Evolutionary conservation across 495 filamentous ascomycete genomes (phyloP).

Genomic region (Podospora pseudoanserina): DNA sequence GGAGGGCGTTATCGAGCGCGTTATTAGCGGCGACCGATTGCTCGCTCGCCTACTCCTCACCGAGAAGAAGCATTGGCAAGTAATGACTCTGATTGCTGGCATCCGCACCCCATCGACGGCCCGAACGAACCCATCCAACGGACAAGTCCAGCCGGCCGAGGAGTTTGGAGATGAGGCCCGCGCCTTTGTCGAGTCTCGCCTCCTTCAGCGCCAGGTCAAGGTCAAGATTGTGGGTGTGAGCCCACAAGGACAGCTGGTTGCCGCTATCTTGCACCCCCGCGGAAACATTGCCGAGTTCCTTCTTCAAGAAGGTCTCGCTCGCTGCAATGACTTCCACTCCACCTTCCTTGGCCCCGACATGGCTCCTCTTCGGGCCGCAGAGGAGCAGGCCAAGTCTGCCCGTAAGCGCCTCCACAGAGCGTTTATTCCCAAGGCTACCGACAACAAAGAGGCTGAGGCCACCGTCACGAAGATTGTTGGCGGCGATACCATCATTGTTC

Average conservation of each 20-base stretch:
- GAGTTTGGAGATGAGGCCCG: conserved; percentile 83
- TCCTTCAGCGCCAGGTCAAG: conserved; percentile 81
- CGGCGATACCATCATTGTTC: conserved; percentile 82
- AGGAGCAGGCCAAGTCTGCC: conserved; percentile 74
- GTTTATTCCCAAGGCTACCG: conserved; percentile 60
- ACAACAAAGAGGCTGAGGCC: conserved; percentile 64
- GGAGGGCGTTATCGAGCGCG: conserved; percentile 75
- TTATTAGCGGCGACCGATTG: conserved; percentile 84
- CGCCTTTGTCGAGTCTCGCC: conserved; percentile 75
- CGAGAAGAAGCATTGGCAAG: conserved; percentile 75
- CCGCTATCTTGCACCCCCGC: conserved; percentile 74
- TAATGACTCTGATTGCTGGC: conserved; percentile 82
- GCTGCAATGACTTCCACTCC: conserved; percentile 92
- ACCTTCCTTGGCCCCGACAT: conserved; percentile 83
- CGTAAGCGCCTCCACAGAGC: conserved; percentile 74
- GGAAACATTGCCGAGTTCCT: conserved; percentile 89
- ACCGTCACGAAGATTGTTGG: conserved; percentile 79
- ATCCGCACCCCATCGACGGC: conserved; percentile 82
- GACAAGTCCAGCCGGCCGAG: conserved; percentile 77
- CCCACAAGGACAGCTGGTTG: conserved; percentile 80
- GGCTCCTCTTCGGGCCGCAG: conserved; percentile 77
- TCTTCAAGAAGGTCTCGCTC: conserved; percentile 80
- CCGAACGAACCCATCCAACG: conserved; percentile 68
- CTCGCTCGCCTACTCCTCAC: conserved; percentile 75
- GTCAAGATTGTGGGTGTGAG: conserved; percentile 79